These are phyloP conservation scores for Brassica balearica DNA, from an alignment of 441 rosid genomes.

Conservation along the genomic window DNA sequence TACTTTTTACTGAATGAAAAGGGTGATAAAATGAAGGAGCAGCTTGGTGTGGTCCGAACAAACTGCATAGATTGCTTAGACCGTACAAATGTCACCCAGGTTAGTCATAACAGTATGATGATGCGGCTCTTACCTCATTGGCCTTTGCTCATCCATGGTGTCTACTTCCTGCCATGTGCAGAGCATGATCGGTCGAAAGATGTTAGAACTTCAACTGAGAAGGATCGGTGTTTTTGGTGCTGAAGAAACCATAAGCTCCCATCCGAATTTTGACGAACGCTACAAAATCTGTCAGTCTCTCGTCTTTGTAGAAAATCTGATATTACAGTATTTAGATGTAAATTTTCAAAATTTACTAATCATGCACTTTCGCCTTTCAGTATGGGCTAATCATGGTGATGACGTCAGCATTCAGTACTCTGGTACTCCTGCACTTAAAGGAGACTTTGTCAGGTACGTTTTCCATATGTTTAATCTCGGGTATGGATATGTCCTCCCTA, in stretches of 20 bases:
- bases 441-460: constrained; percentile 92
- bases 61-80: constrained; percentile 99
- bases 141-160: constrained; percentile 36
- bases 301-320: constrained; percentile 31
- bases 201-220: constrained; percentile 58
- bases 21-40: constrained; percentile 96
- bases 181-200: constrained; percentile 96
- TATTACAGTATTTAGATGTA: constrained; percentile 30
- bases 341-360: constrained; percentile 20
- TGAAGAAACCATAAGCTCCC: constrained; percentile 87
- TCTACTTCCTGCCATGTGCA: constrained; percentile 47
- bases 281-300: constrained; percentile 83
- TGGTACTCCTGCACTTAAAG: constrained; percentile 98
- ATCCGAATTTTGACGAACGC: constrained; percentile 80
- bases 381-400: constrained; percentile 99
- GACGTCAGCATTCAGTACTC: constrained; percentile 97
- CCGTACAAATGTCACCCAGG: constrained; percentile 99
- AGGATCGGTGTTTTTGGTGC: constrained; percentile 92
- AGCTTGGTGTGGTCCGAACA: constrained; percentile 89
- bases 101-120: constrained; percentile 39
- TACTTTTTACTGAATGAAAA: constrained; percentile 87
- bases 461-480: constrained; percentile 12
- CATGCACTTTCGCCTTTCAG: constrained; percentile 49
- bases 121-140: constrained; percentile 11
- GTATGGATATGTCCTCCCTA: constrained; percentile 10